phyloP scores from a whole-genome alignment of 2,329 filamentous ascomycete genomes.

The Venturia aucupariae region DNA sequence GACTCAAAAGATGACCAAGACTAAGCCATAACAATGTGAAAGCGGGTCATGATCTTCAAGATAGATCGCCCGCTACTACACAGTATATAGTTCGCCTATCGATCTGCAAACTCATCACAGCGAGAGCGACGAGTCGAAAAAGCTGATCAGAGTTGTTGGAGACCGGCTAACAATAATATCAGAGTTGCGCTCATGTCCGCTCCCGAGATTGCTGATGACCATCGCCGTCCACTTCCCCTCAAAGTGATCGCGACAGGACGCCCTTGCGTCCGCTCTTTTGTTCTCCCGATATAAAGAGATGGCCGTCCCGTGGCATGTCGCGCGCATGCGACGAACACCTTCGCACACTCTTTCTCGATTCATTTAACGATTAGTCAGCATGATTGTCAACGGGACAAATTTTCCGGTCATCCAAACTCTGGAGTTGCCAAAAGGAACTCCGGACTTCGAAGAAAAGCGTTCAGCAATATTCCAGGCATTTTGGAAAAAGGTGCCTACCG shows the following conservation, averaged over 20 bases:
- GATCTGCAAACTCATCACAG: too few relatives aligned
- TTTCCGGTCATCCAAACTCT: conserved; percentile 16
- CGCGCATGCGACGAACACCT: neutral
- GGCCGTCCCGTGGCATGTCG: neutral
- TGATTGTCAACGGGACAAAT: neutral
- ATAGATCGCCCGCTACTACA: neutral
- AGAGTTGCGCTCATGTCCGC: neutral
- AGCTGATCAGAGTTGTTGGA: neutral
- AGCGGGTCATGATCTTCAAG: neutral
- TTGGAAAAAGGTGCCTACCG: conserved; percentile 12
- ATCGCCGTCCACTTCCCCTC: neutral
- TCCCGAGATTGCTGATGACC: neutral
- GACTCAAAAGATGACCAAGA: too few relatives aligned
- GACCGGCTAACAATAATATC: neutral
- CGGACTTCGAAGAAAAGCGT: conserved; percentile 19
- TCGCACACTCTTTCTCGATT: neutral
- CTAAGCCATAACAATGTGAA: neutral
- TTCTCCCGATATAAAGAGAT: neutral
- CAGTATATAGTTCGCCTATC: too few relatives aligned
- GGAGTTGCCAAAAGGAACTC: conserved; percentile 18
- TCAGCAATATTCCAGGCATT: conserved; percentile 18
- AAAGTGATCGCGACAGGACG: neutral
- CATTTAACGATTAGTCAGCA: neutral
- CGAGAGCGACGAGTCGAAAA: too few relatives aligned
- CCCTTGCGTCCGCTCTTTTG: neutral